Conservation (phyloP, 257 asterid species). For the Voacanga thouarsii region DNA sequence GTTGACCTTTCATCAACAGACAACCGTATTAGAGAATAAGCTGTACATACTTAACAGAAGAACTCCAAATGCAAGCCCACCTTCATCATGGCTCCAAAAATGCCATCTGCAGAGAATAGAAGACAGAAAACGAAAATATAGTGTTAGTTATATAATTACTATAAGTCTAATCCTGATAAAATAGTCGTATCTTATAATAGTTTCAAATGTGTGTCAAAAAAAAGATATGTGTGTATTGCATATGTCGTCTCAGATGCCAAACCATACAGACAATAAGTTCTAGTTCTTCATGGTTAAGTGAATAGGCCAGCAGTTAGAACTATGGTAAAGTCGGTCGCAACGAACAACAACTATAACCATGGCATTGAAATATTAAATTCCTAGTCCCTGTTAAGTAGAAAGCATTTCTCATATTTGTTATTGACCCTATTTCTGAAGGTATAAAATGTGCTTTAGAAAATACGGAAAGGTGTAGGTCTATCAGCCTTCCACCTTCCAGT, state of each 20-base stretch:
- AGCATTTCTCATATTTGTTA: not conserved
- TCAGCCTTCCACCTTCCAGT: not conserved
- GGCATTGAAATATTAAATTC: not conserved
- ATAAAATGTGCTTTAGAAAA: not conserved
- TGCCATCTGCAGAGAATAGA: slow-evolving; percentile 56
- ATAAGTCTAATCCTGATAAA: not conserved
- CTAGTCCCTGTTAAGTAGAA: not conserved
- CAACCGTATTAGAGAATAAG: slow-evolving; percentile 10
- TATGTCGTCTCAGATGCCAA: not conserved
- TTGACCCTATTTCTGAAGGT: not conserved
- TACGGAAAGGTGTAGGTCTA: not conserved
- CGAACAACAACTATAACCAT: not conserved
- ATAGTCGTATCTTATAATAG: not conserved
- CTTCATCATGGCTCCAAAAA: slow-evolving; percentile 92
- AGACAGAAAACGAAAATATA: not conserved
- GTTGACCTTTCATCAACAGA: slow-evolving; percentile 49
- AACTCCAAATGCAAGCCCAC: slow-evolving; percentile 34
- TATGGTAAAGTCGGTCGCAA: not conserved
- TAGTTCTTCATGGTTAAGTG: not conserved
- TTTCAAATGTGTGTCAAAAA: not conserved
- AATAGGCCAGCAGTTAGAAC: not conserved
- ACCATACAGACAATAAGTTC: not conserved
- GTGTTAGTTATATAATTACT: not conserved
- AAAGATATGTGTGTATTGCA: not conserved
- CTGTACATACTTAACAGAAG: not conserved